Conservation (phyloP, 768 basidiomycete genomes). For the Xanthoconium stramineum region DNA sequence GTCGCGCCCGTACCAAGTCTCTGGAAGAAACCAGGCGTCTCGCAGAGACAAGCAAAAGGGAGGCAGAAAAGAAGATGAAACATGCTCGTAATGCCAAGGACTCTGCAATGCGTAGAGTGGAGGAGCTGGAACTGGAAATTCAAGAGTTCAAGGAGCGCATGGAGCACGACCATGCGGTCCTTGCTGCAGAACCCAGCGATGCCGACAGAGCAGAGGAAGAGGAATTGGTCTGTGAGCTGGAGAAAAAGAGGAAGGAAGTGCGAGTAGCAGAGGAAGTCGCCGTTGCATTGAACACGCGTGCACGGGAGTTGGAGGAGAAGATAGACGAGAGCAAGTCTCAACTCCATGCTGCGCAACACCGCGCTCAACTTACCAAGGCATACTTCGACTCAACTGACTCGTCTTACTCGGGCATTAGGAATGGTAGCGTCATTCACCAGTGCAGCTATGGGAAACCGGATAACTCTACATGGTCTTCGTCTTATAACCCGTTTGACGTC, state of each 20-base stretch:
- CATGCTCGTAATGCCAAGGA: constrained; percentile 63
- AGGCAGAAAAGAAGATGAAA: constrained; percentile 86
- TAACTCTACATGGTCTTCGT: constrained; percentile 20
- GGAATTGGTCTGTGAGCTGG: constrained; percentile 43
- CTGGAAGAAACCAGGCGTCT: constrained; percentile 84
- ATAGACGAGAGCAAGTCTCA: constrained; percentile 61
- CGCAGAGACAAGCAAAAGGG: constrained; percentile 75
- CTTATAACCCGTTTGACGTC: constrained; percentile 32
- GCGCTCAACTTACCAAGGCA: constrained; percentile 45
- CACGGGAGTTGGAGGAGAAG: constrained; percentile 71
- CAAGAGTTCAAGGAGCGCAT: constrained; percentile 50
- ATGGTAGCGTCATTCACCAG: constrained; percentile 6
- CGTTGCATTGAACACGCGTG: constrained; percentile 56
- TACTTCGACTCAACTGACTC: constrained; percentile 24
- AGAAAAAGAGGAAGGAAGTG: constrained; percentile 54
- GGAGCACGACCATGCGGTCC: constrained; percentile 50
- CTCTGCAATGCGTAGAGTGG: constrained; percentile 54
- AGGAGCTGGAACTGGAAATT: constrained; percentile 61
- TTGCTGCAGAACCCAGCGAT: constrained; percentile 43
- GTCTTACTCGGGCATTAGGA: constrained; percentile 2
- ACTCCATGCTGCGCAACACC: constrained; percentile 56
- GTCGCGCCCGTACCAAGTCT: constrained; percentile 78
- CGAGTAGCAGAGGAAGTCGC: constrained; percentile 64
- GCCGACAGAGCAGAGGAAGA: constrained; percentile 46
- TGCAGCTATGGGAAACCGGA: constrained; percentile 15